Evolutionary conservation across 2,329 filamentous ascomycete species (phyloP).

Genomic region (Camillea tinctor): DNA sequence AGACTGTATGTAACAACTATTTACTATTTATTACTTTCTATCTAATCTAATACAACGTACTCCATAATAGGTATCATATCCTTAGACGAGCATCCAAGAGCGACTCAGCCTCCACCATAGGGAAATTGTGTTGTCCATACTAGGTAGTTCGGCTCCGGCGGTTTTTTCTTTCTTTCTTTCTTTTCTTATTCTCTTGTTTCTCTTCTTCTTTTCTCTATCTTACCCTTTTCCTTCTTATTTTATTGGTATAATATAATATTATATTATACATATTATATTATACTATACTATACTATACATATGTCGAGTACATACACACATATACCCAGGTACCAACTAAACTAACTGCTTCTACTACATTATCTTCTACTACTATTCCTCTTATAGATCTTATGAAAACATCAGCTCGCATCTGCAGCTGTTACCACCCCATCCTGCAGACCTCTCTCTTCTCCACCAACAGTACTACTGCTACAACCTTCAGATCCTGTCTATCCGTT

Average conservation of each 20-base stretch:
- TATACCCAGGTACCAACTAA: too few species aligned
- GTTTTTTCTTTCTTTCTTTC: background rate
- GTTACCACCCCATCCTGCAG: conserved; percentile 1
- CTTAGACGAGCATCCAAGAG: background rate
- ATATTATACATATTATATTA: background rate
- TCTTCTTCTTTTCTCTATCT: too few species aligned
- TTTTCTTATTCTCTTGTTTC: background rate
- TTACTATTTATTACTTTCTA: background rate
- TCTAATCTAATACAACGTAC: too few species aligned
- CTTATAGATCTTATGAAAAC: conserved; percentile 23
- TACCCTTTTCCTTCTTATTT: too few species aligned
- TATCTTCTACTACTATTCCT: too few species aligned
- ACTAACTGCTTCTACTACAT: too few species aligned
- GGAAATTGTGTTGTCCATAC: background rate
- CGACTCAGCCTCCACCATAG: background rate
- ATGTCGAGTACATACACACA: too few species aligned
- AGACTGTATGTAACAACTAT: background rate
- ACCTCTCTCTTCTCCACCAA: conserved; percentile 11
- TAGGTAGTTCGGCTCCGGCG: background rate
- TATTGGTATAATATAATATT: too few species aligned
- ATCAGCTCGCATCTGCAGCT: conserved; percentile 1
- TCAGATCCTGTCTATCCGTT: conserved; percentile 6
- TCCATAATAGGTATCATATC: background rate
- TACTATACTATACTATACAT: too few species aligned
- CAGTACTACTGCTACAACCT: conserved; percentile 2